Percentiles rank a stretch among this genome's conserved stretches.
These are phyloP conservation scores for Gleditsia sinensis DNA, from an alignment of 306 rosid species.

Conservation along the genomic window DNA sequence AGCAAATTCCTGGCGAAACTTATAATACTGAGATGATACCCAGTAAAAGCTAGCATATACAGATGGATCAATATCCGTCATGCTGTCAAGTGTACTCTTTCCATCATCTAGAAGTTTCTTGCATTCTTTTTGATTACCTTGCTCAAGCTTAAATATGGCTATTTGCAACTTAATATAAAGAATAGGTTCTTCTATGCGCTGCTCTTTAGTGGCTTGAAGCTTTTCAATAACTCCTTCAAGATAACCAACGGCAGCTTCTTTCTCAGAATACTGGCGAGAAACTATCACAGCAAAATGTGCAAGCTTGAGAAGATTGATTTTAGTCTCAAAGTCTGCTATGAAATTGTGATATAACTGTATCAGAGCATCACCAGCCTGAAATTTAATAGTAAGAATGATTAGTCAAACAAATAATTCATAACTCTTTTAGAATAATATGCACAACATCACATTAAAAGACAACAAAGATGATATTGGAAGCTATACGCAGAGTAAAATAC, in stretches of 20 bases:
- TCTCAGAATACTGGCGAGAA: slow-evolving; percentile 93
- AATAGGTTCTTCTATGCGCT: slow-evolving; percentile 90
- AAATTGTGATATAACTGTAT: slow-evolving; percentile 93
- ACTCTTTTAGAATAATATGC: not conserved
- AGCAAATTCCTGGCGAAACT: slow-evolving; percentile 89
- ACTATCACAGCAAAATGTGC: slow-evolving; percentile 99
- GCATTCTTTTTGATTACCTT: slow-evolving; percentile 84
- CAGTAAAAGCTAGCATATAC: slow-evolving; percentile 92
- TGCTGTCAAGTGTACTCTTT: slow-evolving; percentile 88
- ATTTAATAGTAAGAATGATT: slow-evolving; percentile 19
- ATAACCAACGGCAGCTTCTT: slow-evolving; percentile 87
- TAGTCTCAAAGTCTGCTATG: slow-evolving; percentile 98
- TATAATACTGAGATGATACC: slow-evolving; percentile 93
- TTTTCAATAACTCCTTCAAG: slow-evolving; percentile 92
- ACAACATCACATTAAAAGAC: not conserved
- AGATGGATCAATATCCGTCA: slow-evolving; percentile 99
- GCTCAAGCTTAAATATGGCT: slow-evolving; percentile 84
- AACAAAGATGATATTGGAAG: not conserved
- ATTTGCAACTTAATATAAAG: slow-evolving; percentile 94
- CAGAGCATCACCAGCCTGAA: slow-evolving; percentile 98
- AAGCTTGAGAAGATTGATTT: slow-evolving; percentile 97
- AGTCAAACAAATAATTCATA: slow-evolving; percentile 5
- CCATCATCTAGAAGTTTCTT: slow-evolving; percentile 95
- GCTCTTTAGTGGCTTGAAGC: slow-evolving; percentile 84
- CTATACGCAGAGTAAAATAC: not conserved